Evolutionary conservation across 805 yeast genomes (phyloP).

Genomic region (Barnettozyma vustinii): DNA sequence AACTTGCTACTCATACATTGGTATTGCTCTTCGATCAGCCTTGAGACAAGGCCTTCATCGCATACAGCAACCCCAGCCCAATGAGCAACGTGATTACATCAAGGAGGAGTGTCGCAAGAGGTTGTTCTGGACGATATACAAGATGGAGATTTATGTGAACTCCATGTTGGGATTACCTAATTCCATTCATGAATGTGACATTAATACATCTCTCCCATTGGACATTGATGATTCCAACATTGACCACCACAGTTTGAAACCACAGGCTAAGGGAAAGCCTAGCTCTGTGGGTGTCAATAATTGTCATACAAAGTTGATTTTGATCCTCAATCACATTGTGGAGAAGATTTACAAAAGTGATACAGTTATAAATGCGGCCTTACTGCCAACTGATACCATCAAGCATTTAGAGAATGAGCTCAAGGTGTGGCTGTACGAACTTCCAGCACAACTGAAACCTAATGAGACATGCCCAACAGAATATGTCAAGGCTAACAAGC

Average conservation of each 20-base stretch:
- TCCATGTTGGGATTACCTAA: slow-evolving; percentile 86
- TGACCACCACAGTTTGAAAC: slow-evolving; percentile 17
- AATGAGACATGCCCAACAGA: slow-evolving; percentile 31
- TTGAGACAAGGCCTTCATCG: slow-evolving; percentile 81
- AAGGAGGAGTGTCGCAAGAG: slow-evolving; percentile 83
- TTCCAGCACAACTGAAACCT: slow-evolving; percentile 73
- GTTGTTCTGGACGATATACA: slow-evolving; percentile 82
- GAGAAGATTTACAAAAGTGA: slow-evolving; percentile 70
- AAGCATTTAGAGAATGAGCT: slow-evolving; percentile 66
- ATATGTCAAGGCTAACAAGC: slow-evolving; percentile 68
- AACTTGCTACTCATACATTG: slow-evolving; percentile 87
- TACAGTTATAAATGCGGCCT: slow-evolving; percentile 8
- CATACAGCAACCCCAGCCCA: slow-evolving; percentile 32
- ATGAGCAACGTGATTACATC: slow-evolving; percentile 47
- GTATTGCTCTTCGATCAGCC: slow-evolving; percentile 82
- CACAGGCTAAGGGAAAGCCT: slow-evolving; percentile 29
- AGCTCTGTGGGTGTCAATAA: slow-evolving; percentile 59
- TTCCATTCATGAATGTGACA: slow-evolving; percentile 68
- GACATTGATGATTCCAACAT: slow-evolving; percentile 86
- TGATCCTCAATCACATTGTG: slow-evolving; percentile 67
- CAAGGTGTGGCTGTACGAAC: slow-evolving; percentile 63
- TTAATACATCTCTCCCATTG: slow-evolving; percentile 79
- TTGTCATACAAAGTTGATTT: slow-evolving; percentile 70
- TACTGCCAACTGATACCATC: slow-evolving; percentile 37
- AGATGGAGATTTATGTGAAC: slow-evolving; percentile 86